Conservation (phyloP, 306 rosid species). For the Trifolium pratense region DNA sequence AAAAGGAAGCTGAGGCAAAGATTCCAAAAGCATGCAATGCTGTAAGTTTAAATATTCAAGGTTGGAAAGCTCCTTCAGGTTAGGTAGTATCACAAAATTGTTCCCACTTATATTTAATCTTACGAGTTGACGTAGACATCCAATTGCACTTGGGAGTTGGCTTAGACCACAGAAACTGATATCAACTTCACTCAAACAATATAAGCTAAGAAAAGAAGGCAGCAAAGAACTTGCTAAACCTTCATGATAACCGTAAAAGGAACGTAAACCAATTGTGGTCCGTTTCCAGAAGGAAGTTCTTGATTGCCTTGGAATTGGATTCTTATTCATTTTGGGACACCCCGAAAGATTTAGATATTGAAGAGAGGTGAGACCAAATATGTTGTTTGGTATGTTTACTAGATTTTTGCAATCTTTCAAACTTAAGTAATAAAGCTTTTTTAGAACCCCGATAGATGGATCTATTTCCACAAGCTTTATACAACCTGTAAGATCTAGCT, state of each 20-base stretch:
- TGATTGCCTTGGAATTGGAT: not conserved
- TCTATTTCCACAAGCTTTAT: not conserved
- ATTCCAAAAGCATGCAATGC: not conserved
- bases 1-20: not conserved
- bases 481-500: slow-evolving; percentile 9
- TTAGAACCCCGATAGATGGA: not conserved
- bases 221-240: not conserved
- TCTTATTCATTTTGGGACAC: not conserved
- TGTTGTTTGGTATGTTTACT: not conserved
- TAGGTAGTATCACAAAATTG: not conserved
- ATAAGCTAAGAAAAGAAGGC: no score
- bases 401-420: not conserved
- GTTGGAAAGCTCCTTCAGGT: not conserved
- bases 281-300: not conserved
- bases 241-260: not conserved
- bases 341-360: not conserved
- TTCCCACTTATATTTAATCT: not conserved
- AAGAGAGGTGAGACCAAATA: not conserved
- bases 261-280: not conserved
- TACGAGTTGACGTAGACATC: not conserved
- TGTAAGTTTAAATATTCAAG: not conserved
- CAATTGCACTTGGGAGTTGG: not conserved
- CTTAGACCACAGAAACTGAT: not conserved
- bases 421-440: not conserved
- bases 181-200: not conserved